Percentiles rank a stretch among this genome's conserved stretches.
Conservation (phyloP, 345 rosid genomes). For the Turritis glabra region DNA sequence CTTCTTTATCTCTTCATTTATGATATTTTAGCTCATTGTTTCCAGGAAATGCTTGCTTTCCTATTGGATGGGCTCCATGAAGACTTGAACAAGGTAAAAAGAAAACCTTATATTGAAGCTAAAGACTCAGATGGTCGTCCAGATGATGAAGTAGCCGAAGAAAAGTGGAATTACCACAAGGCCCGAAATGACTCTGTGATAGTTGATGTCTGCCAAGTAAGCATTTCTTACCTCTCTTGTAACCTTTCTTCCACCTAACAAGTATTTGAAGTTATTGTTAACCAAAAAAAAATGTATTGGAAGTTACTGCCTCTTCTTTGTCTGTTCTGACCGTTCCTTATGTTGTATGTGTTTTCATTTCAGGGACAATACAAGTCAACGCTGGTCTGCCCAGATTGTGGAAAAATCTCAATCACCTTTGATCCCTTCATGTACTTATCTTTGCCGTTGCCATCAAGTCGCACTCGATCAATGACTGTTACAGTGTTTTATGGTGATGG, state of each 20-base stretch:
- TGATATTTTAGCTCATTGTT: conserved; percentile 15
- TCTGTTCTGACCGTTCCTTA: conserved; percentile 1
- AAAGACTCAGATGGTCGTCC: conserved; percentile 78
- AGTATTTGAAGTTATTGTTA: neutral
- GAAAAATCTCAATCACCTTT: conserved; percentile 83
- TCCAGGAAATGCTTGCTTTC: conserved; percentile 89
- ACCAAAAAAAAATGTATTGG: neutral
- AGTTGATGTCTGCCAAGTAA: conserved; percentile 93
- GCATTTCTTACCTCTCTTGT: conserved; percentile 15
- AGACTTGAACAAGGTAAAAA: conserved; percentile 89
- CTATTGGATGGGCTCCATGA: conserved; percentile 93
- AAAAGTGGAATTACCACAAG: conserved; percentile 87
- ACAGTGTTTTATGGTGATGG: conserved; percentile 79
- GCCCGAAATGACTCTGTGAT: conserved; percentile 96
- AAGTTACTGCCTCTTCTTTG: neutral
- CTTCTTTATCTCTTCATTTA: neutral
- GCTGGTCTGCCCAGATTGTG: conserved; percentile 81
- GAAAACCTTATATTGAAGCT: conserved; percentile 84
- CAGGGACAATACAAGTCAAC: conserved; percentile 99
- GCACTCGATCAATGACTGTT: conserved; percentile 79
- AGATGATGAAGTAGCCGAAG: conserved; percentile 87
- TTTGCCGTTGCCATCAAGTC: conserved; percentile 84
- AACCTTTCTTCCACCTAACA: neutral
- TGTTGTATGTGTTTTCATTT: conserved; percentile 32
- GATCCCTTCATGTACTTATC: conserved; percentile 97